phyloP scores from a whole-genome alignment of 208 protist genomes.

The Endotrypanum monterogeii region DNA sequence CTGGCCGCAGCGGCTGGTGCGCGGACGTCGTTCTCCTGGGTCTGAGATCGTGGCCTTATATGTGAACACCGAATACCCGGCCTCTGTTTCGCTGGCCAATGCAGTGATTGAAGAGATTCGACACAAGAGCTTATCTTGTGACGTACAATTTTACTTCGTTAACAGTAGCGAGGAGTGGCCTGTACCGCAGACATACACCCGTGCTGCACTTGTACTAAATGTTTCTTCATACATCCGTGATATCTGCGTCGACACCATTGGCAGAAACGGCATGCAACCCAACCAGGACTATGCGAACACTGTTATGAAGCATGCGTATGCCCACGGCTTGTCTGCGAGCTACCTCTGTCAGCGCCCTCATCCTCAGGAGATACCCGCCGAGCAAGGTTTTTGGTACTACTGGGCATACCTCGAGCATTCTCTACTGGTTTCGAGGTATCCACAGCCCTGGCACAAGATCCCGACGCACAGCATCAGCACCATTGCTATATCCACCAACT shows the following conservation, averaged over 20 bases:
- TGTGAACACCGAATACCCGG: constrained; percentile 44
- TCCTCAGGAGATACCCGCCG: background rate
- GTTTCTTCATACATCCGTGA: constrained; percentile 46
- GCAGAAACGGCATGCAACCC: constrained; percentile 60
- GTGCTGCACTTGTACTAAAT: constrained; percentile 65
- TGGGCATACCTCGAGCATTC: constrained; percentile 32
- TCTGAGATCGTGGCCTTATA: constrained; percentile 71
- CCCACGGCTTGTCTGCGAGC: constrained; percentile 13
- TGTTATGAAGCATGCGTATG: constrained; percentile 14
- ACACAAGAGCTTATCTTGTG: constrained; percentile 47
- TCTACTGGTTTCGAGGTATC: constrained; percentile 29
- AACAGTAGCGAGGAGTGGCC: constrained; percentile 44
- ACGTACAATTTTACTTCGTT: constrained; percentile 75
- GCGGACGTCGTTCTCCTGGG: constrained; percentile 57
- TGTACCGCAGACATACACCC: constrained; percentile 51
- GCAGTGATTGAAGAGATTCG: constrained; percentile 38
- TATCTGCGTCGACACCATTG: constrained; percentile 59
- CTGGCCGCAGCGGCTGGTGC: constrained; percentile 45
- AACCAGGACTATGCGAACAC: constrained; percentile 71
- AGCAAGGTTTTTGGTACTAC: constrained; percentile 22
- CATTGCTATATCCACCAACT: constrained; percentile 47
- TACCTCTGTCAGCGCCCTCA: constrained; percentile 46
- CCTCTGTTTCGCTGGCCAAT: constrained; percentile 55
- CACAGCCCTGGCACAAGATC: constrained; percentile 44
- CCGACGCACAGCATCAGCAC: constrained; percentile 56